Evolutionary conservation across 805 yeast species (phyloP).

Genomic region (Clavispora asparagi): DNA sequence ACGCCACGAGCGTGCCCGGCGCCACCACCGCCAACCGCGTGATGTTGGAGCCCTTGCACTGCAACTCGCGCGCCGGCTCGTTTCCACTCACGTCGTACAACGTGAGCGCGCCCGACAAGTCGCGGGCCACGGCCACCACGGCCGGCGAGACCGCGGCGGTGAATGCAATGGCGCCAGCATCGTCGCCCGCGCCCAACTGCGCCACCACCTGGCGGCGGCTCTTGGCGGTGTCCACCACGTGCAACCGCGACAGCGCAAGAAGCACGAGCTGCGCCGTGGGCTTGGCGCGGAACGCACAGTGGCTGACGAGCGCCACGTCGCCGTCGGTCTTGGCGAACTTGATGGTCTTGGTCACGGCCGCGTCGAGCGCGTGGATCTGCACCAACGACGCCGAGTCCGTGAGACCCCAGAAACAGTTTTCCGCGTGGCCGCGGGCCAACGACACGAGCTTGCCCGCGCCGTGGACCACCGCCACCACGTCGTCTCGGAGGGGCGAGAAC

Average conservation of each 20-base stretch:
- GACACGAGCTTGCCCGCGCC: slow-evolving; percentile 18
- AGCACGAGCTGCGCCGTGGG: slow-evolving; percentile 12
- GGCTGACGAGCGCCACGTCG: slow-evolving; percentile 16
- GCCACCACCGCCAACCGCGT: slow-evolving; percentile 3
- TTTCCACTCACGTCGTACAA: slow-evolving; percentile 22
- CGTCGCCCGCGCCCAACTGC: slow-evolving; percentile 19
- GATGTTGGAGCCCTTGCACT: slow-evolving; percentile 4
- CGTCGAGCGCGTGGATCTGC: slow-evolving; percentile 25
- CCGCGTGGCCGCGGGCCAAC: slow-evolving; percentile 11
- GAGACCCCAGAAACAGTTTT: slow-evolving; percentile 21
- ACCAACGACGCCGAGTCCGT: slow-evolving; percentile 10
- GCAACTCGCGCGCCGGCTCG: slow-evolving; percentile 19
- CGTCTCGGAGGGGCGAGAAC: slow-evolving; percentile 40
- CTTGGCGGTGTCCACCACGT: slow-evolving; percentile 23
- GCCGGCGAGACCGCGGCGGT: background rate
- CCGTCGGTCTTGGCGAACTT: slow-evolving; percentile 17
- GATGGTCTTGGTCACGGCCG: slow-evolving; percentile 15
- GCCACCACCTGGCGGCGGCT: slow-evolving; percentile 21
- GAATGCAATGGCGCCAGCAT: slow-evolving; percentile 2
- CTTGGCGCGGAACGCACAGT: slow-evolving; percentile 15
- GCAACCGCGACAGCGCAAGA: slow-evolving; percentile 24
- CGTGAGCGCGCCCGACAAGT: slow-evolving; percentile 24
- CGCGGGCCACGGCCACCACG: background rate
- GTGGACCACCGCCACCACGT: slow-evolving; percentile 26
- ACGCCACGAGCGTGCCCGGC: slow-evolving; percentile 6